Percentiles rank a stretch among this genome's conserved stretches.
phyloP scores from a whole-genome alignment of 2,329 filamentous ascomycete species.

The Paramyrothecium sp. region DNA sequence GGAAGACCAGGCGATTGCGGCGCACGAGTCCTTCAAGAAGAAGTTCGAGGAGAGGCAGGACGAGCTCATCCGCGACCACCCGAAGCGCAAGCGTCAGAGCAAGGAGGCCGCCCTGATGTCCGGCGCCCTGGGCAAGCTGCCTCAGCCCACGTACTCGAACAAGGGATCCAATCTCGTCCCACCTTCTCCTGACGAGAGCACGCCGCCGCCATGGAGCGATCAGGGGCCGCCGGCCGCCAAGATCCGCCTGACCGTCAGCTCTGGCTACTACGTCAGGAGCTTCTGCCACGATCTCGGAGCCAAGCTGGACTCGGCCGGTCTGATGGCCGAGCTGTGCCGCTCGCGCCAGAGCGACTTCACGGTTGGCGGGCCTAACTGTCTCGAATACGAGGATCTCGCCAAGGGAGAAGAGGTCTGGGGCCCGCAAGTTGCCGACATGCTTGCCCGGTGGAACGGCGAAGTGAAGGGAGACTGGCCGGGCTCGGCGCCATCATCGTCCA shows the following conservation, averaged over 20 bases:
- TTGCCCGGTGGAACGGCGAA: slow-evolving; percentile 40
- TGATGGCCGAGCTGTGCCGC: slow-evolving; percentile 84
- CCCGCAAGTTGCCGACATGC: slow-evolving; percentile 60
- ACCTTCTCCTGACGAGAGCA: slow-evolving; percentile 38
- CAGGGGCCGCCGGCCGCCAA: slow-evolving; percentile 73
- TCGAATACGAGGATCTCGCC: slow-evolving; percentile 75
- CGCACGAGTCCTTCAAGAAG: slow-evolving; percentile 56
- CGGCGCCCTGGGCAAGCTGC: slow-evolving; percentile 52
- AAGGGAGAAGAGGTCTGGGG: slow-evolving; percentile 81
- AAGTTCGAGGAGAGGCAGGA: slow-evolving; percentile 59
- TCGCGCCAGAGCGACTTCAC: slow-evolving; percentile 80
- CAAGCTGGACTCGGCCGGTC: slow-evolving; percentile 75
- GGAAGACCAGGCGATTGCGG: slow-evolving; percentile 53
- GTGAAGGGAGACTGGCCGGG: slow-evolving; percentile 22
- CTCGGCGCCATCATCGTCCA: slow-evolving; percentile 9
- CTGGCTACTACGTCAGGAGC: slow-evolving; percentile 94
- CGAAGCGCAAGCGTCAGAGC: slow-evolving; percentile 26
- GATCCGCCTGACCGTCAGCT: slow-evolving; percentile 88
- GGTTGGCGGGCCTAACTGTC: slow-evolving; percentile 65
- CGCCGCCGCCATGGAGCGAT: slow-evolving; percentile 56
- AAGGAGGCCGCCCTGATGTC: slow-evolving; percentile 52
- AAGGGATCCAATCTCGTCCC: slow-evolving; percentile 55
- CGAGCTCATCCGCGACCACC: slow-evolving; percentile 52
- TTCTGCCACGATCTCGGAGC: slow-evolving; percentile 89
- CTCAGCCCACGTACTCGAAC: slow-evolving; percentile 36